Conservation (phyloP, 495 filamentous ascomycete species). For the Halenospora varia region DNA sequence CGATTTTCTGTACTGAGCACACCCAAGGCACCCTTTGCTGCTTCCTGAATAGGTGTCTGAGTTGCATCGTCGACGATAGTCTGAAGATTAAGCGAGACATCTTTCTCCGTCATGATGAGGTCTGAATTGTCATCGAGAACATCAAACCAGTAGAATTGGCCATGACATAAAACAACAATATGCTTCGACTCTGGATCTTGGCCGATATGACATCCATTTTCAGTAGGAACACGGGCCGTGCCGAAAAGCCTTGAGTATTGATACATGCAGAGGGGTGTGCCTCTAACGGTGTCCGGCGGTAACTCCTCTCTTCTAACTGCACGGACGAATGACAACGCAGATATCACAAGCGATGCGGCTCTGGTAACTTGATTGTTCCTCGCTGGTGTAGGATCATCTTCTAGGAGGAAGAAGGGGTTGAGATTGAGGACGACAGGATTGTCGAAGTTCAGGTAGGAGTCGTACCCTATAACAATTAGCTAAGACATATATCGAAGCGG, state of each 20-base stretch:
- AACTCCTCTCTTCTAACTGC: conserved; percentile 92
- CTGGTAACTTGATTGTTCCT: conserved; percentile 94
- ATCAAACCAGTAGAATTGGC: conserved; percentile 99
- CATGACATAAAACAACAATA: conserved; percentile 89
- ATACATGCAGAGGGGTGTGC: conserved; percentile 90
- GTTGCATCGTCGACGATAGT: conserved; percentile 88
- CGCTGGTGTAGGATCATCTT: conserved; percentile 95
- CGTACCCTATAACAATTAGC: conserved; percentile 69
- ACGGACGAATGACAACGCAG: conserved; percentile 86
- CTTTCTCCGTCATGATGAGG: conserved; percentile 95
- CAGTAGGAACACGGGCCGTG: conserved; percentile 90
- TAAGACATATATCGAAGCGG: background rate
- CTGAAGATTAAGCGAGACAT: conserved; percentile 86
- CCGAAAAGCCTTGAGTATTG: conserved; percentile 96
- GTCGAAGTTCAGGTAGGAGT: conserved; percentile 97
- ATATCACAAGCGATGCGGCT: conserved; percentile 87
- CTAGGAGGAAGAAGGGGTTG: conserved; percentile 95
- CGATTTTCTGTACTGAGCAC: conserved; percentile 96
- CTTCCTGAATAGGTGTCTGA: conserved; percentile 86
- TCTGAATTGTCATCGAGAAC: conserved; percentile 92
- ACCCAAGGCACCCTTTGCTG: conserved; percentile 87
- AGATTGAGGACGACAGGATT: conserved; percentile 96
- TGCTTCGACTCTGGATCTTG: conserved; percentile 88
- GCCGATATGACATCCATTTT: conserved; percentile 93
- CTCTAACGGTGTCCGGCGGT: conserved; percentile 80